Conservation (phyloP, 2,329 filamentous ascomycete species). For the Colletotrichum zoysiae region DNA sequence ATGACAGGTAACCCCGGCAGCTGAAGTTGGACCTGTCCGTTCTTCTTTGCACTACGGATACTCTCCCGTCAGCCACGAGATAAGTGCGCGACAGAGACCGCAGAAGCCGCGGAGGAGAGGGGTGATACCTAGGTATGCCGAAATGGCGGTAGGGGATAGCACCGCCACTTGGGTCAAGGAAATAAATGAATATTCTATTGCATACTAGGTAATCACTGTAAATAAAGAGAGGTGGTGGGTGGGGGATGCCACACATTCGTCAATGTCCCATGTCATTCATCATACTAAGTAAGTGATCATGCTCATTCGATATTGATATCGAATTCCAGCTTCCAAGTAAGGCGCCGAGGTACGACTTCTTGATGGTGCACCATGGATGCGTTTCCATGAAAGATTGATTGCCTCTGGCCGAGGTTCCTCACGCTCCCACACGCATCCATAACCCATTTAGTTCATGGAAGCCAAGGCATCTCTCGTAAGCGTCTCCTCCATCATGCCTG, state of each 20-base stretch:
- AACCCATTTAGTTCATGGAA: neutral
- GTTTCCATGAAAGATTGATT: neutral
- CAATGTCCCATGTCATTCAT: slow-evolving; percentile 31
- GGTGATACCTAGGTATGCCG: neutral
- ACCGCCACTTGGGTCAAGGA: slow-evolving; percentile 5
- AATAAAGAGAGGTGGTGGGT: neutral
- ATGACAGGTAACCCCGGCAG: neutral
- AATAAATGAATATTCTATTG: neutral
- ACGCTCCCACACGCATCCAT: neutral
- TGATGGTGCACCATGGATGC: neutral
- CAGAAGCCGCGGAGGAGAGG: too few relatives aligned
- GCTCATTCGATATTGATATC: slow-evolving; percentile 35
- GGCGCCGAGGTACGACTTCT: slow-evolving; percentile 12
- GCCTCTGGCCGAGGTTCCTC: slow-evolving; percentile 2
- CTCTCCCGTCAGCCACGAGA: neutral
- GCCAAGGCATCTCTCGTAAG: slow-evolving; percentile 1
- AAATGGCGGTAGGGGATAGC: slow-evolving; percentile 6
- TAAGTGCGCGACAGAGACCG: neutral
- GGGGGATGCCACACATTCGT: slow-evolving; percentile 9
- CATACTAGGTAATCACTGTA: too few relatives aligned
- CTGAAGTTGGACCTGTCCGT: slow-evolving; percentile 1
- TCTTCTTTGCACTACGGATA: neutral
- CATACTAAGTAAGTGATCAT: slow-evolving; percentile 27
- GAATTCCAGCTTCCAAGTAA: slow-evolving; percentile 17
- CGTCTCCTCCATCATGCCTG: slow-evolving; percentile 6